Evolutionary conservation across 352 stramenopile genomes (phyloP).

Genomic region (Pythium periplocum): DNA sequence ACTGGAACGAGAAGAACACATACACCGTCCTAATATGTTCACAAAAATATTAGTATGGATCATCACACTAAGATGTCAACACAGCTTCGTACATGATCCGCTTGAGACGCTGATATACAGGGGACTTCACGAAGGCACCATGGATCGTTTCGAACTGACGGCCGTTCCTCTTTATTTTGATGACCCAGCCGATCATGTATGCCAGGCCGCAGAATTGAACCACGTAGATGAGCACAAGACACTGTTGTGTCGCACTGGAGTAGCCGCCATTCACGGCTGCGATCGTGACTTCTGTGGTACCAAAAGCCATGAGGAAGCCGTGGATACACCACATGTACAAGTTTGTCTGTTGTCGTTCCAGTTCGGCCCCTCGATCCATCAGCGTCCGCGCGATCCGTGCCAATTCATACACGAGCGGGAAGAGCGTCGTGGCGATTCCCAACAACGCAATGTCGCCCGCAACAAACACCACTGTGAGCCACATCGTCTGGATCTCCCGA

Average conservation of each 20-base stretch:
- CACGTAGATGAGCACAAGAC: conserved; percentile 36
- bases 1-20: conserved; percentile 44
- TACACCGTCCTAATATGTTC: conserved; percentile 32
- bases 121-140: conserved; percentile 42
- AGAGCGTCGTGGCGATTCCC: conserved; percentile 37
- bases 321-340: conserved; percentile 31
- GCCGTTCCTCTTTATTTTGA: conserved; percentile 34
- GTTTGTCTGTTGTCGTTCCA: conserved; percentile 33
- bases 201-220: conserved; percentile 37
- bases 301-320: conserved; percentile 22
- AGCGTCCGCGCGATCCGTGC: conserved; percentile 45
- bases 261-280: conserved; percentile 27
- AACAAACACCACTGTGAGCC: conserved; percentile 24
- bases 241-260: conserved; percentile 27
- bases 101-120: conserved; percentile 49
- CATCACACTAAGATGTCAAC: too few relatives aligned
- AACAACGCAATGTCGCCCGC: conserved; percentile 53
- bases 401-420: conserved; percentile 47
- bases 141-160: conserved; percentile 51
- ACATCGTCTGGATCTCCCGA: conserved; percentile 11
- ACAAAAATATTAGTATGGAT: too few relatives aligned
- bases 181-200: conserved; percentile 35
- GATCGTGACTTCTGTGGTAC: conserved; percentile 21
- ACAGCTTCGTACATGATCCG: conserved; percentile 37
- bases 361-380: conserved; percentile 39